Evolutionary conservation across 805 yeast genomes (phyloP).

Genomic region (Suhomyces xylopsoci): DNA sequence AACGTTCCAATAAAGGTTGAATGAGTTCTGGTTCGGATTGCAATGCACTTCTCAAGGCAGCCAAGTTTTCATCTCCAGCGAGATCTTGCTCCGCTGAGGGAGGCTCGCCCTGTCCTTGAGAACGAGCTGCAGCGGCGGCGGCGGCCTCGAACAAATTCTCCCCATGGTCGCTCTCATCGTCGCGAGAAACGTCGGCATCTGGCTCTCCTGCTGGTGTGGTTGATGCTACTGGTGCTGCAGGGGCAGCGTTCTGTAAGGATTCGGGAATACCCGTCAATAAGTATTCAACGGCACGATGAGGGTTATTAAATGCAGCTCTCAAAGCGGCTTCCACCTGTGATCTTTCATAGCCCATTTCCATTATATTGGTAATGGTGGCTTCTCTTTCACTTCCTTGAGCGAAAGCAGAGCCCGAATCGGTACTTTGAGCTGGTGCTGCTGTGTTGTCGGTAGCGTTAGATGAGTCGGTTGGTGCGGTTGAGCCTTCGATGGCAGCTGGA

Average conservation of each 20-base stretch:
- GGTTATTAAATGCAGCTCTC: slow-evolving; percentile 94
- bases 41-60: slow-evolving; percentile 67
- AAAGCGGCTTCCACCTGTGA: slow-evolving; percentile 85
- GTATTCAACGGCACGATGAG: slow-evolving; percentile 97
- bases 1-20: slow-evolving; percentile 76
- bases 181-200: slow-evolving; percentile 22
- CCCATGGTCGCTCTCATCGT: slow-evolving; percentile 26
- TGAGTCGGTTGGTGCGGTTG: slow-evolving; percentile 16
- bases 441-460: slow-evolving; percentile 17
- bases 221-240: slow-evolving; percentile 12
- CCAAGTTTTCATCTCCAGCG: slow-evolving; percentile 44
- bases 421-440: slow-evolving; percentile 16
- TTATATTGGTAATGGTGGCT: slow-evolving; percentile 72
- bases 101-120: slow-evolving; percentile 10
- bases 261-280: slow-evolving; percentile 88
- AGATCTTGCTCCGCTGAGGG: slow-evolving; percentile 31
- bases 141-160: slow-evolving; percentile 58
- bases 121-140: slow-evolving; percentile 27
- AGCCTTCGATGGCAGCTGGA: slow-evolving; percentile 13
- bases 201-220: slow-evolving; percentile 19
- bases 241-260: slow-evolving; percentile 38
- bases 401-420: slow-evolving; percentile 49
- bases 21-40: slow-evolving; percentile 86
- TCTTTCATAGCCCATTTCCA: slow-evolving; percentile 95
- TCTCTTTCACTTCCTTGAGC: slow-evolving; percentile 79